Percentiles rank a stretch among this genome's conserved stretches.
Conservation (phyloP, 106 monocot species). For the Allium fistulosum region DNA sequence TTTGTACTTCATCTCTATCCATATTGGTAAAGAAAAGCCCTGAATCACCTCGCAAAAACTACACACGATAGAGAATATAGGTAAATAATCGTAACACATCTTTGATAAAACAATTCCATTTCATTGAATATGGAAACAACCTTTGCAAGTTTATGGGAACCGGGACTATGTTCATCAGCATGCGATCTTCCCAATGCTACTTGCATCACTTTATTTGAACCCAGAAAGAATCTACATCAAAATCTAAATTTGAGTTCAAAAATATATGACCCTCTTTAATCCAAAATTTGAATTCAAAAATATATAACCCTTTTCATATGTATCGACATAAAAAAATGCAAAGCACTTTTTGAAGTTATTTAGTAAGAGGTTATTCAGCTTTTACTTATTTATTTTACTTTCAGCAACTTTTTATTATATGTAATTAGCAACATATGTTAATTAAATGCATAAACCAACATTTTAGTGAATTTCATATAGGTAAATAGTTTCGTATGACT, state of each 20-base stretch:
- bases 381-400: too few species aligned
- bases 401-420: too few species aligned
- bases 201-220: slow-evolving; percentile 96
- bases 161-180: slow-evolving; percentile 69
- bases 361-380: too few species aligned
- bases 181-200: slow-evolving; percentile 56
- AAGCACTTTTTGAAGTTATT: too few species aligned
- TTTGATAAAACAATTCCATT: background rate
- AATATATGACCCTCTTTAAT: too few species aligned
- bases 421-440: too few species aligned
- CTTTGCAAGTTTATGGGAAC: slow-evolving; percentile 79
- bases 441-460: too few species aligned
- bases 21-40: slow-evolving; percentile 83
- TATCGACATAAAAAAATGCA: too few species aligned
- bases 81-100: background rate
- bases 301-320: background rate
- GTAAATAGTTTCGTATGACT: too few species aligned
- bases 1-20: slow-evolving; percentile 64
- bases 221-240: slow-evolving; percentile 75
- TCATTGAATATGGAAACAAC: slow-evolving; percentile 13
- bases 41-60: slow-evolving; percentile 68
- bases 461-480: too few species aligned
- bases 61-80: background rate
- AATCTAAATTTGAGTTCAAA: slow-evolving; percentile 3
- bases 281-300: too few species aligned